Evolutionary conservation across 805 yeast genomes (phyloP).

Genomic region (Ogataea paradorogensis): DNA sequence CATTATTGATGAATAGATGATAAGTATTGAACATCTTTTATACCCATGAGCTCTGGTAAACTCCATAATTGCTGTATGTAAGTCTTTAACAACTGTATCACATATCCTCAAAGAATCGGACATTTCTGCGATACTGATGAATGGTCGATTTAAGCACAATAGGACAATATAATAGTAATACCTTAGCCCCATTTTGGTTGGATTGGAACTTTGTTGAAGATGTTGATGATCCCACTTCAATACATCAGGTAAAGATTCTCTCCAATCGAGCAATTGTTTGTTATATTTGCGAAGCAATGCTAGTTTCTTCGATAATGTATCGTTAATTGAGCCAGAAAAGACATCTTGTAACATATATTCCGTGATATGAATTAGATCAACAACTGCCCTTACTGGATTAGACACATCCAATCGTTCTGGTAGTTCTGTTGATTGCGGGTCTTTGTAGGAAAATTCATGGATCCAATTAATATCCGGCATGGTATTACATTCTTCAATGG

Average conservation of each 20-base stretch:
- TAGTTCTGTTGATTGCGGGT: not conserved
- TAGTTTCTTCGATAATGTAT: conserved; percentile 3
- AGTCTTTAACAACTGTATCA: conserved; percentile 40
- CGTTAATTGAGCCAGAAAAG: conserved; percentile 26
- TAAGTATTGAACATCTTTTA: conserved; percentile 42
- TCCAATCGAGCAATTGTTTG: conserved; percentile 45
- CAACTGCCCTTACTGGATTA: conserved; percentile 40
- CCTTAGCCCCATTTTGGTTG: conserved; percentile 48
- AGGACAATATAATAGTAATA: conserved; percentile 57
- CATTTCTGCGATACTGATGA: conserved; percentile 39
- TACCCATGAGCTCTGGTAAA: conserved; percentile 41
- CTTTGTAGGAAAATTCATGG: conserved; percentile 50
- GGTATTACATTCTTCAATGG: conserved; percentile 57
- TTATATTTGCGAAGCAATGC: conserved; percentile 39
- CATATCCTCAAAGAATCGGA: conserved; percentile 28
- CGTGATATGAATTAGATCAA: conserved; percentile 41
- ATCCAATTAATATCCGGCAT: conserved; percentile 62
- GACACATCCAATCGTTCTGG: conserved; percentile 6
- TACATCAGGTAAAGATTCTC: conserved; percentile 44
- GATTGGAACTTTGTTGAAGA: conserved; percentile 47
- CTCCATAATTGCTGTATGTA: conserved; percentile 37
- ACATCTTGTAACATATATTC: conserved; percentile 45
- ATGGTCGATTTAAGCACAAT: conserved; percentile 60
- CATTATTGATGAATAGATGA: conserved; percentile 46
- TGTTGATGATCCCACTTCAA: conserved; percentile 45